A percentile compares a stretch with the other conserved stretches of the same genome.
These are phyloP conservation scores for Coccomyxa sp. DNA, from an alignment of 139 green algal genomes.

Conservation along the genomic window DNA sequence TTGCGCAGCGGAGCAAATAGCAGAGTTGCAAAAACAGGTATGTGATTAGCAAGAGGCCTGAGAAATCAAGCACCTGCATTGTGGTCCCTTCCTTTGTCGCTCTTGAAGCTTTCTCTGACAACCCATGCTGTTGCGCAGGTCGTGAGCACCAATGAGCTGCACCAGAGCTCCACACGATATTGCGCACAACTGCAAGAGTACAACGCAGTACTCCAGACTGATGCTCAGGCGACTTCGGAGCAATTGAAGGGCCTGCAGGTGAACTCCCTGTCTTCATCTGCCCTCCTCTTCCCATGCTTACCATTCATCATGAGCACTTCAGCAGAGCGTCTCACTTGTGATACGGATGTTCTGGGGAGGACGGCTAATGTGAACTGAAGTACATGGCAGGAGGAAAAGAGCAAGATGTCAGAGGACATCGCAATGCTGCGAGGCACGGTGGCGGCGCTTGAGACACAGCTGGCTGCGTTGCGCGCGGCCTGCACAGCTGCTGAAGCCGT, in stretches of 20 bases:
- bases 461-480: neutral
- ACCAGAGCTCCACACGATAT: neutral
- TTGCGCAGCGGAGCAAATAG: no score
- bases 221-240: neutral
- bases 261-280: neutral
- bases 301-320: no score
- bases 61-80: no score
- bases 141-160: neutral
- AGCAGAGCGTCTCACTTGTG: neutral
- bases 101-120: no score
- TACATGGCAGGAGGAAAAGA: constrained; percentile 5
- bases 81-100: no score
- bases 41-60: no score
- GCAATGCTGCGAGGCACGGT: neutral
- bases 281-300: neutral
- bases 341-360: neutral
- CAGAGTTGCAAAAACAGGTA: no score
- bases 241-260: neutral
- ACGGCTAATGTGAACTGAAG: neutral
- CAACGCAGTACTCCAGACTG: constrained; percentile 2
- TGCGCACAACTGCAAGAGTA: constrained; percentile 7
- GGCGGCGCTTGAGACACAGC: neutral
- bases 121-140: neutral
- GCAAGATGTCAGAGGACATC: neutral
- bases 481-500: neutral